Base-by-base conservation (phyloP, 345 rosid genomes). In the Citrus medica region DNA sequence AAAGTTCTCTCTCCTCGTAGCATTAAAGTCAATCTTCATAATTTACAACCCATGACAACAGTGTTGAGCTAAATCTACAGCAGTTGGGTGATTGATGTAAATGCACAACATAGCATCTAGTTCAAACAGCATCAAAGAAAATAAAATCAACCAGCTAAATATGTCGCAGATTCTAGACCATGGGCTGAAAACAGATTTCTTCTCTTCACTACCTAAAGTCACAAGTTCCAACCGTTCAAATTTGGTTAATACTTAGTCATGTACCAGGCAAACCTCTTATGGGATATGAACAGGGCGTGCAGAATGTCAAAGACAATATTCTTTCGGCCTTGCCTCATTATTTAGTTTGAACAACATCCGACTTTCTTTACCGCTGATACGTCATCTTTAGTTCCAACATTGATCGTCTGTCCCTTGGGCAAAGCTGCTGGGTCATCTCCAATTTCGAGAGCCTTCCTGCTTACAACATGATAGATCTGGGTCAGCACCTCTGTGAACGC, bases 401-500 rank as follows among this genome's bases (percentile, higher is more conserved):
- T 88, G 81, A 92, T 90, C 13, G 79, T 94, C 80, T 90, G 89
- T 78, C 98, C 98, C 85, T 91, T 90, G 42, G 98, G 97, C 85
- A 94, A 83, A 74, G 94, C 89, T 64, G 95, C 89, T 0, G 95
- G 95, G 71, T 91, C 98, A 72, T 91, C 94, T 9, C 94, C 98
- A 30, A 88, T 79, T 59, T 94, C 97, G 14, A 92, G 97, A 69
- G 98, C 90, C 66, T 92, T 94, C 85, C 84, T 89, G 92, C 95
- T 89, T 9, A 94, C 95, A 10, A 94, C 89, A 42, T 82, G 91
- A 76, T 92, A 89, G 30, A 92, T 94, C 88, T 92, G 93, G 62
- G 92, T 85, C 77, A 92, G 86, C 77, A 92, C 97, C 82, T 94
- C 95, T 0, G 95, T 94, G 83, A 92, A 94, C 21, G 98, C 94